Percentiles rank a stretch among this genome's conserved stretches.
These are phyloP conservation scores for Cyamopsis tetragonoloba DNA, from an alignment of 306 rosid genomes.

Conservation along the genomic window DNA sequence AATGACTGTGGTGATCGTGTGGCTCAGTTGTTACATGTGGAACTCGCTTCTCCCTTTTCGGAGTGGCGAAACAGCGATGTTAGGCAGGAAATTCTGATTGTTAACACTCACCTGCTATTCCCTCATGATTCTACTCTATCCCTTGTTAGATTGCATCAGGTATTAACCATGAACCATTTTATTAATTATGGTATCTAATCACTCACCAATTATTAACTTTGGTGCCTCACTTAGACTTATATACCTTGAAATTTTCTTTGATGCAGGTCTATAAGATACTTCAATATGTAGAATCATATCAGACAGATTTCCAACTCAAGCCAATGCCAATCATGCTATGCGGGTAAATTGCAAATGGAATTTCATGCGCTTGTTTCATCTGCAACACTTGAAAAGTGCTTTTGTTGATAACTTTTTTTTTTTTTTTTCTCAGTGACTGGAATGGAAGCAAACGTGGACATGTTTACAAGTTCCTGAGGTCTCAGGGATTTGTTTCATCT, in stretches of 20 bases:
- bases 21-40: conserved; percentile 58
- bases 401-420: neutral
- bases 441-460: conserved; percentile 99
- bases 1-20: conserved; percentile 60
- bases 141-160: conserved; percentile 53
- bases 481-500: conserved; percentile 89
- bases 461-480: conserved; percentile 88
- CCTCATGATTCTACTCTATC: conserved; percentile 57
- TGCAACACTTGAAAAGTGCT: neutral
- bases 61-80: conserved; percentile 35
- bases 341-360: conserved; percentile 56
- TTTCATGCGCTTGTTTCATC: neutral
- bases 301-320: conserved; percentile 72
- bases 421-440: conserved; percentile 73
- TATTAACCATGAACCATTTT: conserved; percentile 32
- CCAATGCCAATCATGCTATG: conserved; percentile 88
- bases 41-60: conserved; percentile 35
- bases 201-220: neutral
- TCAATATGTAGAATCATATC: conserved; percentile 83
- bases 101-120: conserved; percentile 54
- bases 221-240: neutral
- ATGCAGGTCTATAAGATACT: conserved; percentile 80
- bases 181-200: neutral
- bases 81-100: conserved; percentile 54
- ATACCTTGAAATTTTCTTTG: neutral